Evolutionary conservation across 495 filamentous ascomycete species (phyloP), one percentile per base, ranked within the genome.

Genomic region (Hyaloscypha variabilis): DNA sequence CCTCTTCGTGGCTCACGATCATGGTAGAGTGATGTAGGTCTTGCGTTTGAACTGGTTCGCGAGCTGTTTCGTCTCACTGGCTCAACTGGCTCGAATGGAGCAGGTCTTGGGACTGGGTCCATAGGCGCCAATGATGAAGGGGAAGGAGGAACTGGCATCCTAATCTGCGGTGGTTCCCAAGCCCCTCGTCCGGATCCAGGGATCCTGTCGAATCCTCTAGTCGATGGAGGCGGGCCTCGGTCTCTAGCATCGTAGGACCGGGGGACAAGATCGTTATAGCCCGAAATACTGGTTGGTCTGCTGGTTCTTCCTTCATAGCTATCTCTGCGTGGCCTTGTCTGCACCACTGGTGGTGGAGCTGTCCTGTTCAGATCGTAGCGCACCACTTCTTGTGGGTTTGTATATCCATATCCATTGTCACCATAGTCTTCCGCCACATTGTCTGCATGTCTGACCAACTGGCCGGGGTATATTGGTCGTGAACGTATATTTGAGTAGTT

Each of bases 351-450:
- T 46, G 39, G 39, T 8, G 66, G 21, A 25, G 60, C 39, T 74
- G 63, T 77, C 74, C 75, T 79, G 73, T 76, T 86, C 60, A 85
- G 69, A 64, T 92, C 90, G 53, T 87, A 86, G 49, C 90, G 82
- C 36, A 87, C 88, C 57, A 90, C 78, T 64, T 92, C 89, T 67
- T 85, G 81, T 10, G 88, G 85, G 28, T 85, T 88, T 5, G 89
- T 92, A 67, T 92, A 92, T 55, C 90, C 89, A 70, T 88, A 92
- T 1, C 86, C 86, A 49, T 87, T 81, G 46, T 88, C 87, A 58
- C 87, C 84, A 71, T 88, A 88, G 57, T 88, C 85, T 14, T 82
- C 76, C 39, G 84, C 80, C 1, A 75, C 76, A 5, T 70, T 70
- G 66, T 67, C 67, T 49, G 62, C 24, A 65, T 73, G 71, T 57